Conservation (phyloP, 2,329 filamentous ascomycete species). For the Podosphaera aphanis region DNA sequence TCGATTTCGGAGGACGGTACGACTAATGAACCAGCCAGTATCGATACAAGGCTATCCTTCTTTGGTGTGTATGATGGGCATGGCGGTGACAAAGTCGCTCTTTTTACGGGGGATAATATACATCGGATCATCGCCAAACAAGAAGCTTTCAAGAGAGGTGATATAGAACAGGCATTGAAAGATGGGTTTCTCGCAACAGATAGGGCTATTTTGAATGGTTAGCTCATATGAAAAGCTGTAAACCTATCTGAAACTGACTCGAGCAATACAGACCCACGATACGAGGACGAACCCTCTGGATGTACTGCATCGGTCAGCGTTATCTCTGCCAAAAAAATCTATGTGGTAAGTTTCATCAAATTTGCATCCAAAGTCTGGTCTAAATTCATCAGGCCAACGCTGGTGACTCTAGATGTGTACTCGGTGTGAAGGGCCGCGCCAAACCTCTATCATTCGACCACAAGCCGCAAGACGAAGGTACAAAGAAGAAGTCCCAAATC, state of each 20-base stretch:
- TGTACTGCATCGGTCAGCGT: constrained; percentile 87
- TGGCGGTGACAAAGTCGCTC: constrained; percentile 84
- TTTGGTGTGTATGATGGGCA: constrained; percentile 98
- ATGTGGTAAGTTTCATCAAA: constrained; percentile 45
- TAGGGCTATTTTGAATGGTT: constrained; percentile 86
- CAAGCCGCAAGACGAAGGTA: constrained; percentile 95
- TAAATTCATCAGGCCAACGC: constrained; percentile 55
- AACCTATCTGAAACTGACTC: constrained; percentile 9
- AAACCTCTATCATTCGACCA: constrained; percentile 98
- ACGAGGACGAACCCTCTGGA: constrained; percentile 92
- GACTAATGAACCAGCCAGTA: constrained; percentile 31
- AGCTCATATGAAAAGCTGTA: constrained; percentile 5
- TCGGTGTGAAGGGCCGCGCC: constrained; percentile 89
- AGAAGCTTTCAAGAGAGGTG: constrained; percentile 71
- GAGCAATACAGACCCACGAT: constrained; percentile 56
- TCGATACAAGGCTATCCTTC: constrained; percentile 58
- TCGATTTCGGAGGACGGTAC: constrained; percentile 24
- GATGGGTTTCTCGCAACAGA: constrained; percentile 94
- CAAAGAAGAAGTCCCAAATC: neutral
- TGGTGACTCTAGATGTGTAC: constrained; percentile 80
- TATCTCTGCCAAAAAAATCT: constrained; percentile 79
- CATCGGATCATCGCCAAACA: constrained; percentile 90
- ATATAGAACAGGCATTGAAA: constrained; percentile 89
- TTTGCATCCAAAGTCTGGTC: constrained; percentile 3
- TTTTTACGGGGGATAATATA: constrained; percentile 79